phyloP scores from a whole-genome alignment of 805 yeast species.

The Barnettozyma californica region DNA sequence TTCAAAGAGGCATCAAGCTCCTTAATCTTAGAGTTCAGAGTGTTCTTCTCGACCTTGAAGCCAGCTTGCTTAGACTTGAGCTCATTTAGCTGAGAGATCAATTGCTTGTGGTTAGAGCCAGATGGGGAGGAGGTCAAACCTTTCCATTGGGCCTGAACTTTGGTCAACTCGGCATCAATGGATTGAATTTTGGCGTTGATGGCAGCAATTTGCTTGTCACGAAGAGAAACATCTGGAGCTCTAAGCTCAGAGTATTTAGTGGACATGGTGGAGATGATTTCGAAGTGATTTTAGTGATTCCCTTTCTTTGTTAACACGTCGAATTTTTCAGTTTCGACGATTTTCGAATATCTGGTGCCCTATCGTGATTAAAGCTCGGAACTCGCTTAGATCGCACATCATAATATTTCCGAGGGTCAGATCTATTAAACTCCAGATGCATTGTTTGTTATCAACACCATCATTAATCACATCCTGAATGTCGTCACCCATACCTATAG shows the following conservation, averaged over 20 bases:
- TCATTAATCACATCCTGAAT: no score
- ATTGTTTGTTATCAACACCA: no score
- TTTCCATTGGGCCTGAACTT: constrained; percentile 46
- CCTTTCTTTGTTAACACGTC: background rate
- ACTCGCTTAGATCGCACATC: no score
- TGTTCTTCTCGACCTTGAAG: constrained; percentile 40
- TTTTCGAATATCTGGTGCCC: background rate
- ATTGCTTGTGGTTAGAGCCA: constrained; percentile 23
- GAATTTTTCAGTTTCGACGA: background rate
- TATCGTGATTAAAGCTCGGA: no score
- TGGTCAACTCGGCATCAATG: constrained; percentile 20
- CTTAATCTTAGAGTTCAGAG: constrained; percentile 61
- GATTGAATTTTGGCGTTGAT: constrained; percentile 32
- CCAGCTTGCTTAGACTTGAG: constrained; percentile 43
- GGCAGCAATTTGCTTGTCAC: constrained; percentile 42
- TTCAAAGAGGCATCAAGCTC: constrained; percentile 63
- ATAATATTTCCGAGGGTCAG: no score
- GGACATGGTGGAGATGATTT: constrained; percentile 28
- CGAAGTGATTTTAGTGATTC: background rate
- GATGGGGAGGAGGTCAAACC: constrained; percentile 16
- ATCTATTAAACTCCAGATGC: no score
- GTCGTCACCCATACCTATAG: no score
- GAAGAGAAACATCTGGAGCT: constrained; percentile 65
- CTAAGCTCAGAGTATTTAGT: constrained; percentile 33
- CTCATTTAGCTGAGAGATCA: constrained; percentile 40